A percentile compares a stretch with the other conserved stretches of the same genome.
Conservation (phyloP, 1,139 yeast genomes). For the Candida sanyaensis region DNA sequence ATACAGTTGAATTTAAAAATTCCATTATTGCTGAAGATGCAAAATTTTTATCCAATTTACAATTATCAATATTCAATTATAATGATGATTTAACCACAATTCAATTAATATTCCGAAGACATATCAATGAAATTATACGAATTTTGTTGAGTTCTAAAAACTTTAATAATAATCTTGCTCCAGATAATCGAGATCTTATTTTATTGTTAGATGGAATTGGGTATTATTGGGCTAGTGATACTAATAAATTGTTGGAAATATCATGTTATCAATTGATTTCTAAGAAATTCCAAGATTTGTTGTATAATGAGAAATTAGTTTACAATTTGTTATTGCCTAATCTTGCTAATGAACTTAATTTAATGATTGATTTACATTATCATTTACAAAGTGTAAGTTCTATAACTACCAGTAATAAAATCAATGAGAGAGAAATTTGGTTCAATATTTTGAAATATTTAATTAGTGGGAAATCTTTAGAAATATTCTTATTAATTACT, state of each 20-base stretch:
- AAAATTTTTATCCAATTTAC: slow-evolving; percentile 45
- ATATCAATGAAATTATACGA: slow-evolving; percentile 46
- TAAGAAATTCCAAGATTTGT: slow-evolving; percentile 37
- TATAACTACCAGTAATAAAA: slow-evolving; percentile 16
- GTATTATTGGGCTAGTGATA: slow-evolving; percentile 46
- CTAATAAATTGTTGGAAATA: slow-evolving; percentile 42
- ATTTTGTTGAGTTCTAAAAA: slow-evolving; percentile 44
- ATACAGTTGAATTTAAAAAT: slow-evolving; percentile 19
- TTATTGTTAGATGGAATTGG: slow-evolving; percentile 47
- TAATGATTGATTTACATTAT: slow-evolving; percentile 48
- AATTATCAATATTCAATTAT: slow-evolving; percentile 44
- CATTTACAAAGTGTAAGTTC: slow-evolving; percentile 41
- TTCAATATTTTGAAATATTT: slow-evolving; percentile 44
- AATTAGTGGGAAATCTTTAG: slow-evolving; percentile 47
- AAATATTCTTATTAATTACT: slow-evolving; percentile 41
- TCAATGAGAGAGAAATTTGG: slow-evolving; percentile 46
- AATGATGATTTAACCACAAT: slow-evolving; percentile 52
- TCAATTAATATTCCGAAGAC: slow-evolving; percentile 49
- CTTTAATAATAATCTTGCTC: slow-evolving; percentile 24
- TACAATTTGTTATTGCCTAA: slow-evolving; percentile 41
- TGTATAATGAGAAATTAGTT: slow-evolving; percentile 33
- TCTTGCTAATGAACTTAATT: slow-evolving; percentile 42
- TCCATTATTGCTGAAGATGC: slow-evolving; percentile 53
- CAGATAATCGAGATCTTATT: slow-evolving; percentile 20
- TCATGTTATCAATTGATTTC: slow-evolving; percentile 46